These are phyloP conservation scores for Ogataea sp. DNA, from an alignment of 805 yeast species.

Conservation along the genomic window DNA sequence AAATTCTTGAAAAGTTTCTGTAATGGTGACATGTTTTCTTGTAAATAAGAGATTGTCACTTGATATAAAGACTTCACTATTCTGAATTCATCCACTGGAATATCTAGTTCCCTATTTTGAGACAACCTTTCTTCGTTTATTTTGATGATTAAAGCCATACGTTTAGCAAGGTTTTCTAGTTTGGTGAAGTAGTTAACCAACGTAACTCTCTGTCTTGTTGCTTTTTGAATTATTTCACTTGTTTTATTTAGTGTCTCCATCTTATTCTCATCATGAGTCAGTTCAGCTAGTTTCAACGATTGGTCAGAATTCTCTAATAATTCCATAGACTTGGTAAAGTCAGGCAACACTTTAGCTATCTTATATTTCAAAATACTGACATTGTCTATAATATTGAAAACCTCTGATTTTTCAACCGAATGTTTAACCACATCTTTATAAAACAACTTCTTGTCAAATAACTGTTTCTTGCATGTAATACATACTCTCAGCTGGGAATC, in stretches of 20 bases:
- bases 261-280: neutral
- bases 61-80: conserved; percentile 48
- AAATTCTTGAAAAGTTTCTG: conserved; percentile 42
- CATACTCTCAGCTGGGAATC: conserved; percentile 47
- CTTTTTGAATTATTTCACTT: conserved; percentile 23
- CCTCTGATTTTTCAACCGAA: conserved; percentile 15
- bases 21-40: conserved; percentile 55
- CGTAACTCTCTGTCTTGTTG: conserved; percentile 33
- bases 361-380: conserved; percentile 16
- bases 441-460: conserved; percentile 51
- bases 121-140: conserved; percentile 5
- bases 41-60: conserved; percentile 53
- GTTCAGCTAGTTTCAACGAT: neutral
- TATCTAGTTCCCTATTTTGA: neutral
- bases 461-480: conserved; percentile 51
- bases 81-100: conserved; percentile 31
- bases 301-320: neutral
- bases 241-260: neutral
- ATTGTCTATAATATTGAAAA: conserved; percentile 30
- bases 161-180: conserved; percentile 42
- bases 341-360: conserved; percentile 10
- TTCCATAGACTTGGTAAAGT: conserved; percentile 6
- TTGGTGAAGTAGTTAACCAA: conserved; percentile 41
- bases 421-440: conserved; percentile 27
- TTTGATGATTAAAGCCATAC: conserved; percentile 24